These are phyloP conservation scores for Pilaira anomala DNA, from an alignment of 192 early-diverging fungal genomes.

Conservation along the genomic window DNA sequence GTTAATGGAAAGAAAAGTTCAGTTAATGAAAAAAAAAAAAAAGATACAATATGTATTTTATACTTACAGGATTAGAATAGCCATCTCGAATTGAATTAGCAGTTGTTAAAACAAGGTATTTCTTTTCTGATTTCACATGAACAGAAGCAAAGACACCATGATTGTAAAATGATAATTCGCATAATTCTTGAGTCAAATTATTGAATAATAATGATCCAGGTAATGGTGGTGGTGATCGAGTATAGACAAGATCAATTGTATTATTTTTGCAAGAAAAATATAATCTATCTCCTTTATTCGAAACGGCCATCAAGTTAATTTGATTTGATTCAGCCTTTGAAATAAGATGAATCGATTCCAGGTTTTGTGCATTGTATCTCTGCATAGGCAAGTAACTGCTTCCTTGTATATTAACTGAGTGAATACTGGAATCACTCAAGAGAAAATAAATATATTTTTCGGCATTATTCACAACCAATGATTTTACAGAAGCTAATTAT, in stretches of 20 bases:
- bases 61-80: not conserved
- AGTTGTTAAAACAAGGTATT: not conserved
- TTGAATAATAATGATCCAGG: conserved; percentile 4
- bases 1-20: too few relatives aligned
- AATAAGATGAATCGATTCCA: conserved; percentile 2
- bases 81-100: not conserved
- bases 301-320: conserved; percentile 8
- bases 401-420: not conserved
- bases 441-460: not conserved
- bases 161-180: not conserved
- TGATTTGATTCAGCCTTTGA: not conserved
- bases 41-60: not conserved
- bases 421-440: not conserved
- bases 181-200: not conserved
- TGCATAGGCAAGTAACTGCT: not conserved
- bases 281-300: not conserved
- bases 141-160: not conserved
- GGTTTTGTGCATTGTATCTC: not conserved
- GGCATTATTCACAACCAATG: not conserved
- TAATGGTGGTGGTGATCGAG: not conserved
- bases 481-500: not conserved
- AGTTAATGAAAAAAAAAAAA: not conserved
- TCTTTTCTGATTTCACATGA: conserved; percentile 1
- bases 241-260: not conserved
- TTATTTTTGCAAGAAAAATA: not conserved